Conservation (phyloP, 306 rosid genomes). For the Prosopis cineraria region DNA sequence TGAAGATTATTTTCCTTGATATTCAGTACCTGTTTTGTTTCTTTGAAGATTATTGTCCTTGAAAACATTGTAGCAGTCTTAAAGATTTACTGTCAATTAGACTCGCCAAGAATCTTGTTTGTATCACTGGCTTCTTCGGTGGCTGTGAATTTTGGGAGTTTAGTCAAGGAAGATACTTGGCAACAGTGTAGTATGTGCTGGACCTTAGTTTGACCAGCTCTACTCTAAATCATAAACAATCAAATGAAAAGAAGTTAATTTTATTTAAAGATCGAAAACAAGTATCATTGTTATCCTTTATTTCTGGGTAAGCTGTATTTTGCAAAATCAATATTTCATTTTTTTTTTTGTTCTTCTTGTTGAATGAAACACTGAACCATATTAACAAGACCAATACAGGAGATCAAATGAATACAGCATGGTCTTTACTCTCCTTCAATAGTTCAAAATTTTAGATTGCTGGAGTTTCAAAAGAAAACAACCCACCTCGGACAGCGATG, state of each 20-base stretch:
- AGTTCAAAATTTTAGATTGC: no score
- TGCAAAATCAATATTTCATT: background rate
- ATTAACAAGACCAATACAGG: no score
- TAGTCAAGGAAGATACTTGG: background rate
- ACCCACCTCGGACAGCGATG: no score
- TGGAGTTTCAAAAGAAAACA: no score
- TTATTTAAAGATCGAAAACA: background rate
- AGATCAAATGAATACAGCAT: no score
- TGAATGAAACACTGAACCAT: background rate
- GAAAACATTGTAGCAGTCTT: background rate
- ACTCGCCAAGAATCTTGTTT: background rate
- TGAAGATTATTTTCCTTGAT: background rate
- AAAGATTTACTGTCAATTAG: background rate
- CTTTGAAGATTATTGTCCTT: background rate
- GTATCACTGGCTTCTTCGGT: background rate
- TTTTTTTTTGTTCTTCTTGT: background rate
- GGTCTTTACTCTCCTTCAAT: no score
- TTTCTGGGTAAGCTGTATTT: background rate
- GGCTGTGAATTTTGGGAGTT: background rate
- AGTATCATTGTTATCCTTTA: background rate
- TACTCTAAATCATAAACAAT: background rate
- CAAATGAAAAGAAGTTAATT: background rate
- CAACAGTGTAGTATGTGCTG: background rate
- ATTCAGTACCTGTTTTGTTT: background rate
- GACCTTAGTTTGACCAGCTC: background rate